Conservation (phyloP, 2,329 filamentous ascomycete genomes). For the Cladosporium austrohemisphaericum region DNA sequence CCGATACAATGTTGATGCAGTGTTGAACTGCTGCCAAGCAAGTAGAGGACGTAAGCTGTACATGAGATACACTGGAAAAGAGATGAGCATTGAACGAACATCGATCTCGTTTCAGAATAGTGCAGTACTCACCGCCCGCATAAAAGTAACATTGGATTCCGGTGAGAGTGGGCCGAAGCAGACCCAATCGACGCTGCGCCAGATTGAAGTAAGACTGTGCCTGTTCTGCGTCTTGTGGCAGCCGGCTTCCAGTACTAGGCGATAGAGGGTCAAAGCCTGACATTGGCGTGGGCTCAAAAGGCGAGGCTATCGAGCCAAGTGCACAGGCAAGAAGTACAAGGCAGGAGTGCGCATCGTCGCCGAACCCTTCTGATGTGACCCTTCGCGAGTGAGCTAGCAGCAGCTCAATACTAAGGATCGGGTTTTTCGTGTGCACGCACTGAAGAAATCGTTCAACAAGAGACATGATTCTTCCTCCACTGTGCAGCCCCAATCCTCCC, state of each 20-base stretch:
- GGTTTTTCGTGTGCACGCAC: constrained; percentile 38
- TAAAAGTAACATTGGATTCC: constrained; percentile 39
- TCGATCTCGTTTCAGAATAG: background rate
- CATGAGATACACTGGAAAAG: constrained; percentile 36
- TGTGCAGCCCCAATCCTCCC: constrained; percentile 16
- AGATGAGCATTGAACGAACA: background rate
- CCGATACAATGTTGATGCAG: constrained; percentile 34
- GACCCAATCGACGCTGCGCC: constrained; percentile 32
- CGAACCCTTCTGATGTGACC: constrained; percentile 27
- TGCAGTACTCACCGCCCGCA: constrained; percentile 31
- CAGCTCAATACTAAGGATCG: constrained; percentile 32
- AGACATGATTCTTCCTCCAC: constrained; percentile 29
- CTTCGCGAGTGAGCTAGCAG: constrained; percentile 25
- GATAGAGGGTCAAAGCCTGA: too few relatives aligned
- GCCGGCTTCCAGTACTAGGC: too few relatives aligned
- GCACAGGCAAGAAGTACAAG: constrained; percentile 34
- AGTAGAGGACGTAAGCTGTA: constrained; percentile 39
- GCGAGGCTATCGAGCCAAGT: constrained; percentile 28
- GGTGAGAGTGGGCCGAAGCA: constrained; percentile 30
- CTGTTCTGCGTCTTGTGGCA: constrained; percentile 18
- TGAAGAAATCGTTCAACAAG: constrained; percentile 33
- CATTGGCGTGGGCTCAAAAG: constrained; percentile 21
- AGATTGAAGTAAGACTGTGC: constrained; percentile 31
- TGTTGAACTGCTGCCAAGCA: constrained; percentile 38
- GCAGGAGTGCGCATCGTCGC: constrained; percentile 34